phyloP scores from a whole-genome alignment of 1,284 basidiomycete genomes.

The Meripilus lineatus region DNA sequence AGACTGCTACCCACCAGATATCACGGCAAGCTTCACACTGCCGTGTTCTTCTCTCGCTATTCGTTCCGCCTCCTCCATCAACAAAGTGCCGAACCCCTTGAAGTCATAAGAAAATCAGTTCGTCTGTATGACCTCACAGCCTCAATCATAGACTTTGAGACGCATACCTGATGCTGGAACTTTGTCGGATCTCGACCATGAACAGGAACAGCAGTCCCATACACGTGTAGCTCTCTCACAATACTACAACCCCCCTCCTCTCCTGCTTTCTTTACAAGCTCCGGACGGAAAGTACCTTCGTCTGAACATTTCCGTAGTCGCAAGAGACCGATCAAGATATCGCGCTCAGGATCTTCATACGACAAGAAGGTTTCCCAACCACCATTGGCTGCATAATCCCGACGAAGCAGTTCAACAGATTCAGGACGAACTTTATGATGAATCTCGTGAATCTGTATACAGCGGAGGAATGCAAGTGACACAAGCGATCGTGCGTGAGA shows the following conservation, averaged over 20 bases:
- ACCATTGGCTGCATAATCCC: conserved; percentile 96
- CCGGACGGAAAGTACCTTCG: conserved; percentile 94
- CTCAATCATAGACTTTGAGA: background rate
- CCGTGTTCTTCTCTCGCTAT: conserved; percentile 99
- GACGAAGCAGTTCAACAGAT: conserved; percentile 92
- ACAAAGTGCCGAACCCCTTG: conserved; percentile 91
- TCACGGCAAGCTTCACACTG: conserved; percentile 91
- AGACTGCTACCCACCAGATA: conserved; percentile 67
- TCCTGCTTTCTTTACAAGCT: conserved; percentile 69
- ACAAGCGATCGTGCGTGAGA: too few species aligned
- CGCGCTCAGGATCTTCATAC: conserved; percentile 96
- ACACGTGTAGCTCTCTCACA: conserved; percentile 97
- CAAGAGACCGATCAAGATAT: conserved; percentile 94
- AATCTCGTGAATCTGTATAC: conserved; percentile 87
- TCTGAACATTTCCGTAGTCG: conserved; percentile 93
- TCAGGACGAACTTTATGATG: conserved; percentile 97
- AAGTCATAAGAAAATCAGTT: conserved; percentile 1
- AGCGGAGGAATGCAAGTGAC: background rate
- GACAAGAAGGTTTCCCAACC: conserved; percentile 99
- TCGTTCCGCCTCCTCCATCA: conserved; percentile 99
- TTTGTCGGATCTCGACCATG: conserved; percentile 97
- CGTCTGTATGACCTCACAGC: background rate
- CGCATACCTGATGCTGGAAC: conserved; percentile 85
- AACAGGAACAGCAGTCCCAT: conserved; percentile 96
- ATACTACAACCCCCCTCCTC: conserved; percentile 86